Percentiles rank a stretch among this genome's conserved stretches.
Conservation (phyloP, 176 grass and related monocot species). For the Ensete glaucum region DNA sequence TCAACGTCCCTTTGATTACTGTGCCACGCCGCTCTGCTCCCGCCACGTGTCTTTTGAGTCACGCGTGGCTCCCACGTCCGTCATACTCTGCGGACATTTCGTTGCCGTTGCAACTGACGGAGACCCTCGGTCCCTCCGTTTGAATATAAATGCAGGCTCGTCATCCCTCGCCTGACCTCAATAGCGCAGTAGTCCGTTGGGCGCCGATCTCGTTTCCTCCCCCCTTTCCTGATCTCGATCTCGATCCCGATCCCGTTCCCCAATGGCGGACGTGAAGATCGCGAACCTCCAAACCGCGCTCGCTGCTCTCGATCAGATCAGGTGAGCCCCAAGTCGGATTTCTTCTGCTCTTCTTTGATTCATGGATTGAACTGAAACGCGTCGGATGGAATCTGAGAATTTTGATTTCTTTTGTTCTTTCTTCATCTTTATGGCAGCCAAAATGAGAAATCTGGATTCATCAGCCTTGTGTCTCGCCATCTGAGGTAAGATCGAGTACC, state of each 20-base stretch:
- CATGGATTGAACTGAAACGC: background rate
- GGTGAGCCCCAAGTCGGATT: constrained; percentile 13
- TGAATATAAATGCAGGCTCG: background rate
- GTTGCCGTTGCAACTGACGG: background rate
- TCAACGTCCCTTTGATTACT: background rate
- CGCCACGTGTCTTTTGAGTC: background rate
- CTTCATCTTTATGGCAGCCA: constrained; percentile 35
- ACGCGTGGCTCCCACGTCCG: background rate
- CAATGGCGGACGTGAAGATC: constrained; percentile 56
- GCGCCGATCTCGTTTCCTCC: background rate
- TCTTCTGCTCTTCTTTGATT: constrained; percentile 16
- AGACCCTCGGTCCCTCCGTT: background rate
- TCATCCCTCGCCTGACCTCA: constrained; percentile 37
- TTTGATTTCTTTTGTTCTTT: constrained; percentile 5
- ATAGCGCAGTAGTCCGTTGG: constrained; percentile 30
- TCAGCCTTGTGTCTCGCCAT: constrained; percentile 74
- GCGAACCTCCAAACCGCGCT: constrained; percentile 40
- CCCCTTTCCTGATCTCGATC: constrained; percentile 6
- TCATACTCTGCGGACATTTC: background rate
- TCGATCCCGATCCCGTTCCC: constrained; percentile 1
- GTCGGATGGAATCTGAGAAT: constrained; percentile 12
- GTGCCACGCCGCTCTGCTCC: background rate
- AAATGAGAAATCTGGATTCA: constrained; percentile 78
- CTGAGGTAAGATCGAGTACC: constrained; percentile 43
- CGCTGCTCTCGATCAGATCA: constrained; percentile 68